These are phyloP conservation scores for Talaromyces ruber DNA, from an alignment of 495 filamentous ascomycete genomes.

Conservation along the genomic window DNA sequence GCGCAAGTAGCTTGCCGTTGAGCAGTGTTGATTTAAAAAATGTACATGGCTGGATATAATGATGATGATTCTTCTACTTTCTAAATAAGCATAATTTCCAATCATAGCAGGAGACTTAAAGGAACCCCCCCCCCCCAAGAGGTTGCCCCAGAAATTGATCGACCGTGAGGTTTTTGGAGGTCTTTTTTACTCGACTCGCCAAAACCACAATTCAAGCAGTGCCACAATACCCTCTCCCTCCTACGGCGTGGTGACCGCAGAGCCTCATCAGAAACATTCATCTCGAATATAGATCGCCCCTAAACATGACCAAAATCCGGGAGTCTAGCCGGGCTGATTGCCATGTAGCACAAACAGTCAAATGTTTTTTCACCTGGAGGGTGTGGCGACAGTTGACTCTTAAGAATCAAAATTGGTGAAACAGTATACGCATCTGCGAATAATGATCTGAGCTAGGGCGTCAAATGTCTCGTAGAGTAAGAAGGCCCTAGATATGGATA, in stretches of 20 bases:
- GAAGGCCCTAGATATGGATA: too few species aligned
- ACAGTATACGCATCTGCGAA: background rate
- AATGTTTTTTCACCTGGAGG: background rate
- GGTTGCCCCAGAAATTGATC: too few species aligned
- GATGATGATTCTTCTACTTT: background rate
- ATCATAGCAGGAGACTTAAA: too few species aligned
- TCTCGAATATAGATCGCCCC: background rate
- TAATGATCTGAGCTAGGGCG: too few species aligned
- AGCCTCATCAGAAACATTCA: background rate
- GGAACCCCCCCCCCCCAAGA: too few species aligned
- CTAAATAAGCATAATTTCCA: background rate
- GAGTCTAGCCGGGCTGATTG: background rate
- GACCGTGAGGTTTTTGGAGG: too few species aligned
- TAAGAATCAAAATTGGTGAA: background rate
- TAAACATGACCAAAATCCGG: background rate
- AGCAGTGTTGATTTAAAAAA: background rate
- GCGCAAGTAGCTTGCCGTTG: constrained; percentile 42
- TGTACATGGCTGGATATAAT: background rate
- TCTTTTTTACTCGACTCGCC: too few species aligned
- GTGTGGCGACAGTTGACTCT: background rate
- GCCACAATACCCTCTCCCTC: too few species aligned
- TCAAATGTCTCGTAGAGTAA: background rate
- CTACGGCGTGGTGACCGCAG: too few species aligned
- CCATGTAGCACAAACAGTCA: background rate
- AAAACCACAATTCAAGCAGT: background rate